Evolutionary conservation across 2,329 filamentous ascomycete genomes (phyloP).

Genomic region (Colletotrichum caudatum): DNA sequence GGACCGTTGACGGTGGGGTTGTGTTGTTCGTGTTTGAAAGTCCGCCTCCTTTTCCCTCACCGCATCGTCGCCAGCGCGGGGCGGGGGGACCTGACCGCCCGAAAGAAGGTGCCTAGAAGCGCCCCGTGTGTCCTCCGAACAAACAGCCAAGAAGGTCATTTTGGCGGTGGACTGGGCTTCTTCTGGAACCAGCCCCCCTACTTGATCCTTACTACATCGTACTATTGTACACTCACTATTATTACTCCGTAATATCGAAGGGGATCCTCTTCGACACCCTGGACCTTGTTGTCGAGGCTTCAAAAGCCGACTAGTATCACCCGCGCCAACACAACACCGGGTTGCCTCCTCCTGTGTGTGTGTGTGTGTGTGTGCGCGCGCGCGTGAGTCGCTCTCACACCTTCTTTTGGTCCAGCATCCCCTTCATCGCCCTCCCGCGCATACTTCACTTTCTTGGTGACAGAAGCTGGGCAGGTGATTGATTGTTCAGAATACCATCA

Average conservation of each 20-base stretch:
- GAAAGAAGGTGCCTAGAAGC: constrained; percentile 21
- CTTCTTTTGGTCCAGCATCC: neutral
- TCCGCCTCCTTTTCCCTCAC: constrained; percentile 37
- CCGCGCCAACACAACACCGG: constrained; percentile 26
- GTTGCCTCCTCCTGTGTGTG: constrained; percentile 24
- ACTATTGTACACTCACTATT: neutral
- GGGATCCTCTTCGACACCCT: neutral
- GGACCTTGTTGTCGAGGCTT: constrained; percentile 34
- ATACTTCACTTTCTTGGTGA: constrained; percentile 8
- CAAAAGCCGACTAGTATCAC: constrained; percentile 29
- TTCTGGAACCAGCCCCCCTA: constrained; percentile 30
- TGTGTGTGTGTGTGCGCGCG: constrained; percentile 6
- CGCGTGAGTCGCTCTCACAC: constrained; percentile 28
- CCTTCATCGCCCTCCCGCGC: constrained; percentile 8
- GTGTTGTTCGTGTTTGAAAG: constrained; percentile 31
- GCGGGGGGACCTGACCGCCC: constrained; percentile 10
- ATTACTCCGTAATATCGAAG: neutral
- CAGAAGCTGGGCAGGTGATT: constrained; percentile 11
- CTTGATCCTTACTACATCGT: neutral
- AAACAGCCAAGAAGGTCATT: constrained; percentile 24
- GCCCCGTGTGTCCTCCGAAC: constrained; percentile 27
- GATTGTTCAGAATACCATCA: constrained; percentile 41
- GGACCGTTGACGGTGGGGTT: constrained; percentile 32
- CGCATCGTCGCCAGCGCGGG: constrained; percentile 37
- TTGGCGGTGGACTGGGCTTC: constrained; percentile 36